Percentiles rank a stretch among this genome's conserved stretches.
Evolutionary conservation across 768 basidiomycete genomes (phyloP).

Genomic region (Suillus hirtellus): DNA sequence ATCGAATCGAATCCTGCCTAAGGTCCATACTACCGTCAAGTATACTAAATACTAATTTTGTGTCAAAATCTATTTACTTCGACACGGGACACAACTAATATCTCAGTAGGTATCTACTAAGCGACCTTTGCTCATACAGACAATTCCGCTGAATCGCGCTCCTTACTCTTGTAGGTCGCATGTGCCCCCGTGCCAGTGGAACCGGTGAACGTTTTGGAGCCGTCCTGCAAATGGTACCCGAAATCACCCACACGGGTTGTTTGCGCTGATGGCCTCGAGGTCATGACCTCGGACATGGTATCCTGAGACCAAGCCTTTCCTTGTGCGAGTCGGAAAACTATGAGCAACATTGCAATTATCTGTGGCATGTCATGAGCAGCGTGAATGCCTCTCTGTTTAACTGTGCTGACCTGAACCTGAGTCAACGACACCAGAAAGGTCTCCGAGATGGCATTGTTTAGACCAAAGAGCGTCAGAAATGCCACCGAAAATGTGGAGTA

Average conservation of each 20-base stretch:
- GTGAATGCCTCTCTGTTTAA: neutral
- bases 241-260: neutral
- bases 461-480: constrained; percentile 31
- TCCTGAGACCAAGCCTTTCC: constrained; percentile 28
- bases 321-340: constrained; percentile 30
- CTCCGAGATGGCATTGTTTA: constrained; percentile 25
- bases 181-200: neutral
- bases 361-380: constrained; percentile 3
- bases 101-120: neutral
- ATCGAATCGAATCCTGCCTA: neutral
- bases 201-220: neutral
- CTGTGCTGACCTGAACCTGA: constrained; percentile 28
- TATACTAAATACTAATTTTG: neutral
- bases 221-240: neutral
- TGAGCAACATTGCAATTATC: constrained; percentile 32
- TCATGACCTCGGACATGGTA: neutral
- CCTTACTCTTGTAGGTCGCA: neutral
- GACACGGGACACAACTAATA: neutral
- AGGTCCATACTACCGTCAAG: neutral
- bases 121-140: neutral
- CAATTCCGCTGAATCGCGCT: neutral
- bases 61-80: neutral
- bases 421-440: constrained; percentile 31
- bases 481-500: constrained; percentile 29
- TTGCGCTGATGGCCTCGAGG: neutral